Evolutionary conservation across 495 filamentous ascomycete species (phyloP).

Genomic region (Hypoxylon lienhwacheense): DNA sequence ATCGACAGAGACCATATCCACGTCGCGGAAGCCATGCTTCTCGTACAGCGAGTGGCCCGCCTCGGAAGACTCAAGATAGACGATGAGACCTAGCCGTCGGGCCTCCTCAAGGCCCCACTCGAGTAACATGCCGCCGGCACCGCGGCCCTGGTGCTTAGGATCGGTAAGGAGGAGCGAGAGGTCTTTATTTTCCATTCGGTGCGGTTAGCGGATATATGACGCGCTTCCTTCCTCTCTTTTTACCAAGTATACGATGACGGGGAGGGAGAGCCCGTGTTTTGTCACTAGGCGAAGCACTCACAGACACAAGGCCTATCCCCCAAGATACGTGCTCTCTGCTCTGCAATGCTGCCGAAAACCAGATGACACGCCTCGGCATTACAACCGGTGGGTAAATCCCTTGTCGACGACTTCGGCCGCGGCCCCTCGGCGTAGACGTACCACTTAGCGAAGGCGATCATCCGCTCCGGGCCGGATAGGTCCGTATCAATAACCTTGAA

Average conservation of each 20-base stretch:
- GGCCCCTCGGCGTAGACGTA: conserved; percentile 33
- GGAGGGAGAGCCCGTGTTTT: no score
- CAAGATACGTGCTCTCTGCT: conserved; percentile 28
- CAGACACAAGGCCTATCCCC: conserved; percentile 30
- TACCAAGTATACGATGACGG: no score
- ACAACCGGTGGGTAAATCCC: conserved; percentile 28
- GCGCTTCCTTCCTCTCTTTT: no score
- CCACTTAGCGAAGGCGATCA: conserved; percentile 45
- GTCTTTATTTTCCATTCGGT: conserved; percentile 21
- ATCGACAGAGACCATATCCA: conserved; percentile 22
- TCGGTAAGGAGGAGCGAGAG: conserved; percentile 32
- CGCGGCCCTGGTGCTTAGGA: conserved; percentile 32
- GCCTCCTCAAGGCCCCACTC: conserved; percentile 33
- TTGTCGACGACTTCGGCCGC: conserved; percentile 3
- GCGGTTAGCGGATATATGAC: neutral
- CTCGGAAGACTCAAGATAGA: conserved; percentile 39
- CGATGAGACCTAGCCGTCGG: conserved; percentile 15
- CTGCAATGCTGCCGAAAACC: conserved; percentile 34
- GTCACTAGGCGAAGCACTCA: conserved; percentile 15
- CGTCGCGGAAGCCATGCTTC: conserved; percentile 37
- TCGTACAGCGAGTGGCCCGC: conserved; percentile 35
- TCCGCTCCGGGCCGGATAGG: conserved; percentile 30
- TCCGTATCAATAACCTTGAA: conserved; percentile 41
- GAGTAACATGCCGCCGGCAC: conserved; percentile 32
- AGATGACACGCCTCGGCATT: conserved; percentile 41